A percentile compares a stretch with the other conserved stretches of the same genome.
Conservation (phyloP, 495 filamentous ascomycete genomes). For the Neurospora intermedia region DNA sequence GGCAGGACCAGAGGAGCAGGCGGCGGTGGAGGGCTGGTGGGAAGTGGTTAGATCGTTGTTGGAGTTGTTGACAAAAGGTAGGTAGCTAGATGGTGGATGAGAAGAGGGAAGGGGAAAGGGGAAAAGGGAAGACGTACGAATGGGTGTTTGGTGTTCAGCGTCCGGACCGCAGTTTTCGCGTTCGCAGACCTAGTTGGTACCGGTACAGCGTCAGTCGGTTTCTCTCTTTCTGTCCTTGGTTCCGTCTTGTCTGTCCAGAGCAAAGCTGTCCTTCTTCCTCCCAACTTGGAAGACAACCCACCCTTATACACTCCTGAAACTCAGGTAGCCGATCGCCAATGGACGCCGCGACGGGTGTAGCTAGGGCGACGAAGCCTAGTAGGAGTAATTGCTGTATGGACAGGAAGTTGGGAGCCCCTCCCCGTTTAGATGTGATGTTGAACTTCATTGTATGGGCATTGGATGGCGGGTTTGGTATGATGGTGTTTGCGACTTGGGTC, state of each 20-base stretch:
- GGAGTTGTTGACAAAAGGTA: no score
- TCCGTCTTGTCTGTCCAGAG: neutral
- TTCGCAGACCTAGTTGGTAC: slow-evolving; percentile 60
- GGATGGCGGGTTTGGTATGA: neutral
- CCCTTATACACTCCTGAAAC: slow-evolving; percentile 80
- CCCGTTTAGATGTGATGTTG: neutral
- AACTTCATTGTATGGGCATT: neutral
- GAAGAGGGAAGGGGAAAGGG: neutral
- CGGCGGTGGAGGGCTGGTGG: slow-evolving; percentile 52
- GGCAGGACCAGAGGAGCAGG: slow-evolving; percentile 70
- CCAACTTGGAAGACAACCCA: slow-evolving; percentile 24
- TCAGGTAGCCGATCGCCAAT: slow-evolving; percentile 80
- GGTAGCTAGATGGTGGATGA: no score
- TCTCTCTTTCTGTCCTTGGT: neutral
- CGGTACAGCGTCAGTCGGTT: no score
- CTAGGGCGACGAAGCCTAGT: slow-evolving; percentile 33
- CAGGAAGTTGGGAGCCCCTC: neutral
- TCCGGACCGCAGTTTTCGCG: slow-evolving; percentile 61
- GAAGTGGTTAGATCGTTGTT: no score
- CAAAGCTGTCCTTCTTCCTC: neutral
- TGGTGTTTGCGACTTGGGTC: neutral
- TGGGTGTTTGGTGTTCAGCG: slow-evolving; percentile 26
- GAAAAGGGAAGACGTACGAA: slow-evolving; percentile 36
- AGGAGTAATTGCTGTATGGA: slow-evolving; percentile 17
- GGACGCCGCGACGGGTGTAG: slow-evolving; percentile 51